Evolutionary conservation across 2,329 filamentous ascomycete species (phyloP), one percentile per base, ranked within the genome.

Genomic region (Pseudogymnoascus sp.): DNA sequence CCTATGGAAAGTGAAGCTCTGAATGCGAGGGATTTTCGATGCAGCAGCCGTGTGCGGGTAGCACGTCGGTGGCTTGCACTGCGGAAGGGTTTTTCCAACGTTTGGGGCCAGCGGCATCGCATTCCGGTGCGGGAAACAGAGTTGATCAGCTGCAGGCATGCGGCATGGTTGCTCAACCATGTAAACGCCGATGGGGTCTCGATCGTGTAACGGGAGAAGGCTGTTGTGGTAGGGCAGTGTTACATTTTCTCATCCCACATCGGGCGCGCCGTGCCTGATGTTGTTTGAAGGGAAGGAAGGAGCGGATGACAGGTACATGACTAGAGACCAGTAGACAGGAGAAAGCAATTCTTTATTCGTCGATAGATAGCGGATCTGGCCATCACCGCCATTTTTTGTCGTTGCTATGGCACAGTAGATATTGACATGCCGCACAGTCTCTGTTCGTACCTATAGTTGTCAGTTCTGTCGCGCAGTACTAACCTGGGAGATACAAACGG

Each of bases 21-120:
- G n/a, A 20, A 54, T 54, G 28, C 47, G 47, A 54, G 28, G n/a
- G 28, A 18, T 54, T 54, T 54, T 54, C 11, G 47, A 54, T 54
- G 28, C 28, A 14, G 47, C 47, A 32, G 32, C 28, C 32, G 47
- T 54, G 47, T 32, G 32, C 28, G 28, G 16, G 47, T 54, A 18
- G n/a, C 28, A 54, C 28, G n/a, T 32, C 47, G 28, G 28, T 8
- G 16, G 16, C 47, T 34, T 54, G 16, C 47, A 32, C 28, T 20
- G 28, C 9, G 47, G 47, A 14, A 54, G 18, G 28, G 18, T 18
- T 32, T 28, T 54, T 54, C 47, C 25, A 54, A 54, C 47, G n/a
- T 18, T 54, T 54, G 9, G 47, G 47, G 28, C 47, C 28, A 34
- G 47, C 47, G 9, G 28, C 47, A 54, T 54, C 30, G 9, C n/a